phyloP scores from a whole-genome alignment of 2,329 filamentous ascomycete genomes.

The Sclerotiophoma versabilis region DNA sequence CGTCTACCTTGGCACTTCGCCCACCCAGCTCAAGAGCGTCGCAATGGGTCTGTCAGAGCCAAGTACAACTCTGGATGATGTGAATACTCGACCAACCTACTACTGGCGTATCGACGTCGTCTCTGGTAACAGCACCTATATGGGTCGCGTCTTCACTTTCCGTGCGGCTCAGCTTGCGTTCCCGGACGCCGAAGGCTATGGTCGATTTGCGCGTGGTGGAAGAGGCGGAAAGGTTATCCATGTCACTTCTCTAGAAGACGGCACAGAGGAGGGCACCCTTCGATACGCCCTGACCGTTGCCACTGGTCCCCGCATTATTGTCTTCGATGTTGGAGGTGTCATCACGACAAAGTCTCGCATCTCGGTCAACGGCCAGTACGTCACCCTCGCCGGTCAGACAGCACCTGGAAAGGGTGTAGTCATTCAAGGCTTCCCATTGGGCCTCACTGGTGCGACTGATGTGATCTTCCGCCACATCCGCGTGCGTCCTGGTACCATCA shows the following conservation, averaged over 20 bases:
- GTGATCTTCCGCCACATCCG: slow-evolving; percentile 31
- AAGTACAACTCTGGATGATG: slow-evolving; percentile 9
- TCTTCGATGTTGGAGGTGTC: slow-evolving; percentile 28
- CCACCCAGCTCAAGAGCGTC: slow-evolving; percentile 12
- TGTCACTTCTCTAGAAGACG: slow-evolving; percentile 48
- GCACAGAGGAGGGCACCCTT: slow-evolving; percentile 41
- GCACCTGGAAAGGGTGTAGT: slow-evolving; percentile 29
- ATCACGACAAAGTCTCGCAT: slow-evolving; percentile 28
- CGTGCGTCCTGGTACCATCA: slow-evolving; percentile 42
- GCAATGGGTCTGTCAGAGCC: slow-evolving; percentile 10
- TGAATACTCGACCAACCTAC: slow-evolving; percentile 31
- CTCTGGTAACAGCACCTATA: slow-evolving; percentile 19
- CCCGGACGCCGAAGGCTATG: slow-evolving; percentile 50
- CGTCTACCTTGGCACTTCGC: slow-evolving; percentile 32
- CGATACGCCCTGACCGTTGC: slow-evolving; percentile 45
- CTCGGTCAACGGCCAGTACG: slow-evolving; percentile 22
- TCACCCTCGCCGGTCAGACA: slow-evolving; percentile 28
- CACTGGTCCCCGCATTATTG: slow-evolving; percentile 24
- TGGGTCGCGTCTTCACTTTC: slow-evolving; percentile 41
- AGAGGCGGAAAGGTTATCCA: slow-evolving; percentile 49
- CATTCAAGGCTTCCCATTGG: slow-evolving; percentile 42
- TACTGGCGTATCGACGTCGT: slow-evolving; percentile 46
- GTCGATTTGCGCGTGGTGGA: slow-evolving; percentile 46
- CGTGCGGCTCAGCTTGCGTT: slow-evolving; percentile 47
- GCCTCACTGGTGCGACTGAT: slow-evolving; percentile 42